phyloP scores from a whole-genome alignment of 352 stramenopile genomes.

The Phytopythium montanum region DNA sequence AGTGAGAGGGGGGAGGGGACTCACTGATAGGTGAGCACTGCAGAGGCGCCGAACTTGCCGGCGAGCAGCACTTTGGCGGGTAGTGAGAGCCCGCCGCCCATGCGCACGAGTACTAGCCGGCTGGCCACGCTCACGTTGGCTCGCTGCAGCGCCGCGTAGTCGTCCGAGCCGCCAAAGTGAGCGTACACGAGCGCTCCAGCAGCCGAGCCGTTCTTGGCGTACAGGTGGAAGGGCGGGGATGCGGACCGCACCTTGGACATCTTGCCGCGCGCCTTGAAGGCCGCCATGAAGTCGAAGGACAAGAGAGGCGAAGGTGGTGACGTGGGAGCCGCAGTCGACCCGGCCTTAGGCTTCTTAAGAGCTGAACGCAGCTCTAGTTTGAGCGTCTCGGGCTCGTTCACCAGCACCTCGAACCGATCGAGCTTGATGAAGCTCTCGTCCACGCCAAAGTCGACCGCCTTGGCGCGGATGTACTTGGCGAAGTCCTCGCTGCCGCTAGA shows the following conservation, averaged over 20 bases:
- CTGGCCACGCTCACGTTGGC: slow-evolving; percentile 48
- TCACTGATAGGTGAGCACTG: slow-evolving; percentile 77
- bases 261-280: slow-evolving; percentile 25
- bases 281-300: slow-evolving; percentile 24
- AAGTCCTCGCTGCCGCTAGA: slow-evolving; percentile 65
- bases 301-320: slow-evolving; percentile 14
- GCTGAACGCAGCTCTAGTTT: slow-evolving; percentile 32
- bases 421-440: slow-evolving; percentile 70
- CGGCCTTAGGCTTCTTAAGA: slow-evolving; percentile 2
- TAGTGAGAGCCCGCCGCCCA: slow-evolving; percentile 61
- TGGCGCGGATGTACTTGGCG: slow-evolving; percentile 71
- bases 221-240: slow-evolving; percentile 73
- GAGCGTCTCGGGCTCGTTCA: slow-evolving; percentile 67
- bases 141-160: slow-evolving; percentile 54
- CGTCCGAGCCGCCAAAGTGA: slow-evolving; percentile 62
- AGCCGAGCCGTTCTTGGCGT: slow-evolving; percentile 70
- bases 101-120: slow-evolving; percentile 59
- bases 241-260: slow-evolving; percentile 19
- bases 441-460: slow-evolving; percentile 72
- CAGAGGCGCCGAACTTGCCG: slow-evolving; percentile 48
- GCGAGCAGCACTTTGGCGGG: slow-evolving; percentile 71
- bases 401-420: slow-evolving; percentile 81
- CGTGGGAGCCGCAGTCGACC: slow-evolving; percentile 22
- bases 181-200: slow-evolving; percentile 64
- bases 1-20: slow-evolving; percentile 9